A percentile compares a stretch with the other conserved stretches of the same genome.
These are phyloP conservation scores for Silene uniflora DNA, from an alignment of 148 eudicot genomes.

Conservation along the genomic window DNA sequence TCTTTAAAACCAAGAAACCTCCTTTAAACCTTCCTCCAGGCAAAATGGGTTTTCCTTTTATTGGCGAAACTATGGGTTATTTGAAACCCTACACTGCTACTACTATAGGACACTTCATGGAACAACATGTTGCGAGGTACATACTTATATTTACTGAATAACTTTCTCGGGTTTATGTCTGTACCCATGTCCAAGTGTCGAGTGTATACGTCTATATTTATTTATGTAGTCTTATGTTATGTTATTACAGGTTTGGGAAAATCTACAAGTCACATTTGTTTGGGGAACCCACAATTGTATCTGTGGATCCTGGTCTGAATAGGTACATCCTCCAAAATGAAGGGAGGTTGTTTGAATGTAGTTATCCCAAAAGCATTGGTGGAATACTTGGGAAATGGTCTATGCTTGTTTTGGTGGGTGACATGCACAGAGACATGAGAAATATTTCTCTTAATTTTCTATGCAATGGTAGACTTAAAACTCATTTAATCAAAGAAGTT, in stretches of 20 bases:
- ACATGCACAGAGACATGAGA: slow-evolving; percentile 96
- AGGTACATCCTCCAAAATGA: slow-evolving; percentile 80
- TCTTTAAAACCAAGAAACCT: slow-evolving; percentile 37
- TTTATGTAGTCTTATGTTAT: neutral
- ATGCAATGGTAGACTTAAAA: slow-evolving; percentile 74
- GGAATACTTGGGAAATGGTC: slow-evolving; percentile 99
- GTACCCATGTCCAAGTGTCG: slow-evolving; percentile 5
- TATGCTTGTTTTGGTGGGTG: slow-evolving; percentile 88
- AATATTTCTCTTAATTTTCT: slow-evolving; percentile 81
- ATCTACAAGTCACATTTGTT: slow-evolving; percentile 93
- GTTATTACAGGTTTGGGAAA: slow-evolving; percentile 67
- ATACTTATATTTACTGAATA: neutral
- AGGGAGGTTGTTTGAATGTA: slow-evolving; percentile 84
- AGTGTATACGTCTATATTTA: neutral
- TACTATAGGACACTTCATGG: slow-evolving; percentile 83
- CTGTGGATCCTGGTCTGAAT: slow-evolving; percentile 83
- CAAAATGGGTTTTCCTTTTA: slow-evolving; percentile 82
- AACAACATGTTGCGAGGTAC: slow-evolving; percentile 69
- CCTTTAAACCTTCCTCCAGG: slow-evolving; percentile 81
- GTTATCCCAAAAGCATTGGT: slow-evolving; percentile 92
- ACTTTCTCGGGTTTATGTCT: neutral
- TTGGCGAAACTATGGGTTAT: slow-evolving; percentile 88
- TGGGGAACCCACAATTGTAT: slow-evolving; percentile 88
- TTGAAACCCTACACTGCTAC: slow-evolving; percentile 82
- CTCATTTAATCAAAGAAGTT: slow-evolving; percentile 72